A percentile compares a stretch with the other conserved stretches of the same genome.
Conservation (phyloP, 176 grass and related monocot species). For the barley (Hordeum vulgare) region MorexV3_pseudomolecules_assembly NC_058521.1:398762572-398763071, state of each 20-base stretch:
- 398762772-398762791: slow-evolving; percentile 5
- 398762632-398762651: neutral
- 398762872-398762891: slow-evolving; percentile 73
- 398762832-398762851: slow-evolving; percentile 54
- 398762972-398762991: slow-evolving; percentile 89
- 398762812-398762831: neutral
- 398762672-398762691: neutral
- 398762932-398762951: slow-evolving; percentile 82
- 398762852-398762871: slow-evolving; percentile 49
- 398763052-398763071: neutral
- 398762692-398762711: slow-evolving; percentile 13
- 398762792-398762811: slow-evolving; percentile 3
- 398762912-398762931: slow-evolving; percentile 59
- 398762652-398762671: neutral
- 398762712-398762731: neutral
- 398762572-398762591: slow-evolving; percentile 13
- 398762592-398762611: neutral
- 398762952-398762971: slow-evolving; percentile 84
- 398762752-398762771: slow-evolving; percentile 26
- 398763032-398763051: neutral
- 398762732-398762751: slow-evolving; percentile 11
- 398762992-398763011: slow-evolving; percentile 4
- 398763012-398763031: neutral
- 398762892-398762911: slow-evolving; percentile 88
- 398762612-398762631: slow-evolving; percentile 27